A percentile compares a stretch with the other conserved stretches of the same genome.
These are phyloP conservation scores for Nakazawaea siamensis DNA, from an alignment of 805 yeast genomes.

Conservation along the genomic window DNA sequence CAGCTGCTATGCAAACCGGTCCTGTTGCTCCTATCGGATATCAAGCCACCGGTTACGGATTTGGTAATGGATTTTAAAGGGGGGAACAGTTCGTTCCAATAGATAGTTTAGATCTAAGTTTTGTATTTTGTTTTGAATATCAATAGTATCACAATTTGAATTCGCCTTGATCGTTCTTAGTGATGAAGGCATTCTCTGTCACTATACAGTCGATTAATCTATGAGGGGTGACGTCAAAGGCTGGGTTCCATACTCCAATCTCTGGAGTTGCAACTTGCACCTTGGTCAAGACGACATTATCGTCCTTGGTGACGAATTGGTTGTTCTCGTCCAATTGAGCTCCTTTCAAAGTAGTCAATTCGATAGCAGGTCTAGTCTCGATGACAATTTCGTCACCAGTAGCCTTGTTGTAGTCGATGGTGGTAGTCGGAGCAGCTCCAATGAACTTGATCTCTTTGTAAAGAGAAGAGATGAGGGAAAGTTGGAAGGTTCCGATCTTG, in stretches of 20 bases:
- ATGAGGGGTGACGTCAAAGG: constrained; percentile 90
- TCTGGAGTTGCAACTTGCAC: constrained; percentile 82
- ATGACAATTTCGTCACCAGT: constrained; percentile 73
- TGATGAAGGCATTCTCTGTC: constrained; percentile 63
- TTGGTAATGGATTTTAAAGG: constrained; percentile 44
- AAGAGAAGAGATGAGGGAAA: constrained; percentile 60
- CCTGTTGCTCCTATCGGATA: constrained; percentile 37
- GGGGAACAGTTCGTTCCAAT: no score
- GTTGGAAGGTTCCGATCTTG: constrained; percentile 90
- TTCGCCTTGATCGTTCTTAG: constrained; percentile 39
- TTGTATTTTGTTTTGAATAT: no score
- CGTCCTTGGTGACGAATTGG: constrained; percentile 20
- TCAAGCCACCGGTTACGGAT: constrained; percentile 68
- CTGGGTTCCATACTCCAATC: constrained; percentile 89
- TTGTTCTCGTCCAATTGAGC: constrained; percentile 34
- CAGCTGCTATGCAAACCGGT: constrained; percentile 26
- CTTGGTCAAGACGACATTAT: constrained; percentile 27
- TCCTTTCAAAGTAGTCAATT: constrained; percentile 72
- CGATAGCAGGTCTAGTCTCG: constrained; percentile 80
- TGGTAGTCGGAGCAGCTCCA: constrained; percentile 93
- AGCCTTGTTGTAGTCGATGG: constrained; percentile 63
- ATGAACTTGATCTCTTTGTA: constrained; percentile 67
- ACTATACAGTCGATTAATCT: constrained; percentile 79
- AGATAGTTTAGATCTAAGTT: no score
- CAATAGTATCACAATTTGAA: background rate